phyloP scores from a whole-genome alignment of 2,329 filamentous ascomycete species.

The Cyphellophora europaea region DNA sequence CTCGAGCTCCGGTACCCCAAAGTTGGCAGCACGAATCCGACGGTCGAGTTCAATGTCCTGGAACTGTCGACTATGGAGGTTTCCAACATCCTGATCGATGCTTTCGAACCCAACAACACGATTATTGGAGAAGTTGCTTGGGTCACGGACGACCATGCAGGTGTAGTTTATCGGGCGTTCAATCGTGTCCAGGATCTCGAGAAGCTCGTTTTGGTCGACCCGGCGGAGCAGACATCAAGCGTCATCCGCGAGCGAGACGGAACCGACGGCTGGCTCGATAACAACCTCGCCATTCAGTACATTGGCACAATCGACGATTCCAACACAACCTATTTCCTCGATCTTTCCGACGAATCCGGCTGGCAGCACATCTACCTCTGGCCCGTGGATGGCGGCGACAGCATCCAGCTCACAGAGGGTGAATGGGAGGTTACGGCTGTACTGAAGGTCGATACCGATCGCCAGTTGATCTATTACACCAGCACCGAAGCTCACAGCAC shows the following conservation, averaged over 20 bases:
- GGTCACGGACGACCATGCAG: slow-evolving; percentile 53
- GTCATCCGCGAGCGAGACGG: slow-evolving; percentile 50
- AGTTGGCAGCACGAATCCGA: slow-evolving; percentile 59
- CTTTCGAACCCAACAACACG: slow-evolving; percentile 50
- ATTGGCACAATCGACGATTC: slow-evolving; percentile 29
- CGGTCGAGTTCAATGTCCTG: slow-evolving; percentile 51
- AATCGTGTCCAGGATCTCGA: slow-evolving; percentile 60
- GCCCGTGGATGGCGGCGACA: slow-evolving; percentile 45
- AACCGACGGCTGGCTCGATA: slow-evolving; percentile 53
- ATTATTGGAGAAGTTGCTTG: slow-evolving; percentile 61
- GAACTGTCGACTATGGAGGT: slow-evolving; percentile 39
- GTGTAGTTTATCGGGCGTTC: slow-evolving; percentile 55
- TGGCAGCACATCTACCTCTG: slow-evolving; percentile 60
- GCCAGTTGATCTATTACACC: slow-evolving; percentile 53
- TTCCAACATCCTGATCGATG: slow-evolving; percentile 42
- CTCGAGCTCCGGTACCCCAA: slow-evolving; percentile 60
- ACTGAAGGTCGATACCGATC: slow-evolving; percentile 48
- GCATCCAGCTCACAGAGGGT: slow-evolving; percentile 52
- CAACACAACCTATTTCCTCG: slow-evolving; percentile 49
- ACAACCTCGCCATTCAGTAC: slow-evolving; percentile 34
- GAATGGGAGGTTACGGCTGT: slow-evolving; percentile 57
- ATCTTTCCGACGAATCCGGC: slow-evolving; percentile 56
- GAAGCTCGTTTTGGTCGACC: slow-evolving; percentile 52
- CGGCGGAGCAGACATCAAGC: slow-evolving; percentile 35
- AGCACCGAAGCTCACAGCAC: slow-evolving; percentile 58